Base-by-base conservation (phyloP, 352 stramenopile genomes). In the Phytophthora crassamura region DNA sequence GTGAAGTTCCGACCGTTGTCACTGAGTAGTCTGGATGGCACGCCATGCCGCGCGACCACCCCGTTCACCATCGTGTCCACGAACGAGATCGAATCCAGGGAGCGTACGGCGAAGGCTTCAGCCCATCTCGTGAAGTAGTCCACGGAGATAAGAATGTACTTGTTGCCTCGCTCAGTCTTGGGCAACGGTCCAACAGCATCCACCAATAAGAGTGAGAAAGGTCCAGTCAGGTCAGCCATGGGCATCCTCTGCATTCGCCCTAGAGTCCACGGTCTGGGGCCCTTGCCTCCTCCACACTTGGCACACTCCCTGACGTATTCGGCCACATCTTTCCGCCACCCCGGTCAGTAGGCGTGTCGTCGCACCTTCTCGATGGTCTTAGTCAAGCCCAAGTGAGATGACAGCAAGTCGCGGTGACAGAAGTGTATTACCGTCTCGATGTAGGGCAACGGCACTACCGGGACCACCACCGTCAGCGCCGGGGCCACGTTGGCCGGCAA, bases 401-500 rank as follows among this genome's bases (percentile, higher is more conserved):
- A 40, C n/a, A 54, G 25, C n/a, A n/a, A n/a, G n/a, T n/a, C n/a
- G n/a, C n/a, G 8, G 33, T 61, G 53, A 43, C 53, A 61, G 32
- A 39, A 61, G 6, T 53, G 53, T 4, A 61, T 18, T 2, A 61
- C 53, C 1, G 41, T 61, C 7, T 52, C 53, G 2, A 53, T 15
- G 20, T 52, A 61, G 5, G 18, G 2, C 5, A 28, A 0, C 0
- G 53, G 41, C 2, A 61, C 15, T 9, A 46, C 41, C 4, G 53
- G 53, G 7, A 53, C 53, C 5, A 9, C 35, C 15, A 52, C 3
- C 2, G 40, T 36, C 11, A 18, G 41, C 6, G 53, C 41, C 0
- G 16, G 53, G 2, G 42, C 42, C 4, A 48, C 43, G 2, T 16
- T 33, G 16, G 54, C 42, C 0, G 41, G 42, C 5, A 62, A 22